phyloP scores from a whole-genome alignment of 768 basidiomycete genomes.

The Xerocomellus dryophilus region DNA sequence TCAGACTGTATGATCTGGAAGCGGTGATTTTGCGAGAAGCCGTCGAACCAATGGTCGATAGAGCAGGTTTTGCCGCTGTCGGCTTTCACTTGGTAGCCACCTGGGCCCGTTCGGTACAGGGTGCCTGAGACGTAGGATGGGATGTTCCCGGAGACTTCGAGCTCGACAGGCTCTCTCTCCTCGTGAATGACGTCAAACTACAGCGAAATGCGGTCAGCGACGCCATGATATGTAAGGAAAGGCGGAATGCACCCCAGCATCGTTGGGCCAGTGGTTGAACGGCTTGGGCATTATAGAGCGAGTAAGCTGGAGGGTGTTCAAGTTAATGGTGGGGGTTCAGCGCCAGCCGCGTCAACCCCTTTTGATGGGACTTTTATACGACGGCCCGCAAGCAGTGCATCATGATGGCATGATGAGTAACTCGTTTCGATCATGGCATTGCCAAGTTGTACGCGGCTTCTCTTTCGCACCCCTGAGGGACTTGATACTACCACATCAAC shows the following conservation, averaged over 20 bases:
- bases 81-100: slow-evolving; percentile 28
- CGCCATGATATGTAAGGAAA: neutral
- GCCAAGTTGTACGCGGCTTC: too few species aligned
- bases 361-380: neutral
- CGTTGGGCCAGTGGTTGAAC: slow-evolving; percentile 33
- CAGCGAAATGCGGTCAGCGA: neutral
- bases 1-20: slow-evolving; percentile 36
- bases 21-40: slow-evolving; percentile 38
- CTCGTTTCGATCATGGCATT: too few species aligned
- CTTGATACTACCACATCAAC: too few species aligned
- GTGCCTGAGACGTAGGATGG: slow-evolving; percentile 36
- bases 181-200: slow-evolving; percentile 31
- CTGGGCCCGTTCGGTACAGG: slow-evolving; percentile 40
- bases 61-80: slow-evolving; percentile 23
- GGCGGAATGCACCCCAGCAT: slow-evolving; percentile 20
- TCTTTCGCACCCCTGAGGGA: too few species aligned
- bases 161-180: slow-evolving; percentile 27
- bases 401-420: too few species aligned
- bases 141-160: slow-evolving; percentile 29
- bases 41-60: slow-evolving; percentile 41
- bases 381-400: neutral
- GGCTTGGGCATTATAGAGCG: slow-evolving; percentile 17
- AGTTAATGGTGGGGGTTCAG: neutral
- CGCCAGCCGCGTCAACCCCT: too few species aligned
- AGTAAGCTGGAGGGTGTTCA: too few species aligned